Percentiles rank a stretch among this genome's conserved stretches.
These are phyloP conservation scores for Leishmania guyanensis DNA, from an alignment of 208 protist genomes.

Conservation along the genomic window DNA sequence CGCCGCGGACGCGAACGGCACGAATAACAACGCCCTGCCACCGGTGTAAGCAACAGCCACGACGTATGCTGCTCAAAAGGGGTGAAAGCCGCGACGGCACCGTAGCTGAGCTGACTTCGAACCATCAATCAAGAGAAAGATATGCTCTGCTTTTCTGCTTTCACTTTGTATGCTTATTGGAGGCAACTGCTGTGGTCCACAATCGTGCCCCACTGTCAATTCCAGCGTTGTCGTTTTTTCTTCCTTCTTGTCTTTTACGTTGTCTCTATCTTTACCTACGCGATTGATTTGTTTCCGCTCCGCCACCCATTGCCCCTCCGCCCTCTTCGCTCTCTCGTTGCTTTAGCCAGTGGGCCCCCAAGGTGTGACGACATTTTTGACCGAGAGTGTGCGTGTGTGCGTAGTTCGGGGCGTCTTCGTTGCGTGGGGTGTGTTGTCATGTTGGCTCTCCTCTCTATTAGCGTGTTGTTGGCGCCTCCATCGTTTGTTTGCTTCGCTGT, in stretches of 20 bases:
- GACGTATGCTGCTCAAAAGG: not conserved
- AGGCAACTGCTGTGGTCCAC: not conserved
- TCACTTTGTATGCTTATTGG: not conserved
- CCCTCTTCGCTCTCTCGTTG: not conserved
- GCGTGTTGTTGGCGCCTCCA: not conserved
- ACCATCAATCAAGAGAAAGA: not conserved
- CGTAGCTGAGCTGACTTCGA: not conserved
- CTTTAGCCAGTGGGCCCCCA: not conserved
- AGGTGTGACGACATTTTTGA: not conserved
- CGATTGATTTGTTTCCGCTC: not conserved
- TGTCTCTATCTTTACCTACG: not conserved
- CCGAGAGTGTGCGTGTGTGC: not conserved
- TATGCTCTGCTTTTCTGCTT: not conserved
- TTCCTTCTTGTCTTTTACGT: not conserved
- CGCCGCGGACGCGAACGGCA: constrained; percentile 51
- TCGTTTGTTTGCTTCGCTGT: not conserved
- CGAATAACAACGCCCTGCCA: constrained; percentile 55
- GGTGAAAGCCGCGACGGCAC: not conserved
- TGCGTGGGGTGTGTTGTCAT: not conserved
- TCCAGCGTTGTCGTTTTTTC: not conserved
- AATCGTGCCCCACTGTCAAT: not conserved
- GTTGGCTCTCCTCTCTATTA: no score
- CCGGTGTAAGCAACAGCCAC: constrained; percentile 8
- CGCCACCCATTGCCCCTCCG: not conserved
- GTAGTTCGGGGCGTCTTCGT: not conserved